Conservation (phyloP, 495 filamentous ascomycete genomes). For the Penicillium pulvis region DNA sequence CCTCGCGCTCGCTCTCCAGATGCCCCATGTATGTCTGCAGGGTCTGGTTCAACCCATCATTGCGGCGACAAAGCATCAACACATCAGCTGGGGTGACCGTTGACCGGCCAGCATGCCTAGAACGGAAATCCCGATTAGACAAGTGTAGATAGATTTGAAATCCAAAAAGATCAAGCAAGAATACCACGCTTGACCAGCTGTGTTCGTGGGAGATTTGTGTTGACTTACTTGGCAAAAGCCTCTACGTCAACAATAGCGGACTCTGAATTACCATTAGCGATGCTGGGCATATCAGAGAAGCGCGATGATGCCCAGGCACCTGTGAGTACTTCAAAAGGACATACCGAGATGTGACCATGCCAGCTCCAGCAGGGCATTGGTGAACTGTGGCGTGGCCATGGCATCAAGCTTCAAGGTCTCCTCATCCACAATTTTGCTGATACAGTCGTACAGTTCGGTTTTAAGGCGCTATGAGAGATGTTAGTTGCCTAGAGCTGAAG, state of each 20-base stretch:
- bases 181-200: background rate
- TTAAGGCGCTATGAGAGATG: constrained; percentile 69
- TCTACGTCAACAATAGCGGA: constrained; percentile 76
- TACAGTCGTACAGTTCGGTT: constrained; percentile 87
- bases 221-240: constrained; percentile 68
- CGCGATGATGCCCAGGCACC: background rate
- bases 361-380: constrained; percentile 87
- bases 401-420: constrained; percentile 73
- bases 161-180: background rate
- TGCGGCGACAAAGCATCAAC: constrained; percentile 80
- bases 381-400: constrained; percentile 95
- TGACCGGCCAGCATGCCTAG: constrained; percentile 77
- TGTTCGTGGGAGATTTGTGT: background rate
- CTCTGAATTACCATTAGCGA: constrained; percentile 50
- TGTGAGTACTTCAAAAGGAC: constrained; percentile 6
- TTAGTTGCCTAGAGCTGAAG: background rate
- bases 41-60: constrained; percentile 77
- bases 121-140: constrained; percentile 13
- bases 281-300: background rate
- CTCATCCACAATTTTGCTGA: constrained; percentile 89
- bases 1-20: constrained; percentile 32
- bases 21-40: constrained; percentile 68
- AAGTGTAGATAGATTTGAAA: constrained; percentile 10
- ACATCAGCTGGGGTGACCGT: constrained; percentile 86
- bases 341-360: constrained; percentile 88